A percentile compares a stretch with the other conserved stretches of the same genome.
Conservation (phyloP, 352 stramenopile genomes). For the Phytophthora pluvialis region DNA sequence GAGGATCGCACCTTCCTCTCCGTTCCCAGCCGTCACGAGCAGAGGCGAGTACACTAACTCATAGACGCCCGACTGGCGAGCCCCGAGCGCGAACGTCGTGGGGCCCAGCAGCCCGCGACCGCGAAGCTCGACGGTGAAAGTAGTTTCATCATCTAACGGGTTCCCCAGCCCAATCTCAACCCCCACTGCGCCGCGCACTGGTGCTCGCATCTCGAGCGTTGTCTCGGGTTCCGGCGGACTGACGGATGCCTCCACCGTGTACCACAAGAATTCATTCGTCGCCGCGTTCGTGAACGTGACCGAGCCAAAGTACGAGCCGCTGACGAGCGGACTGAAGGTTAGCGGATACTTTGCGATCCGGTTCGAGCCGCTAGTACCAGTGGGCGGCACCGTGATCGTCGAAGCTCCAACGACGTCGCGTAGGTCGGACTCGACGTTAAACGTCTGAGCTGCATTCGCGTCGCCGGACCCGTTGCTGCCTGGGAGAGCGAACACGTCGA, state of each 20-base stretch:
- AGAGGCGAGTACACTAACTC: conserved; percentile 94
- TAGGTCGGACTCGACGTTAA: conserved; percentile 93
- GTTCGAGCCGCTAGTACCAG: conserved; percentile 10
- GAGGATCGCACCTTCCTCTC: conserved; percentile 79
- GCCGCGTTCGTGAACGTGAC: conserved; percentile 91
- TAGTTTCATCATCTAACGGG: conserved; percentile 82
- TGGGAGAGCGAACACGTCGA: conserved; percentile 74
- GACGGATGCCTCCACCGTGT: conserved; percentile 92
- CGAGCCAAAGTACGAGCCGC: conserved; percentile 92
- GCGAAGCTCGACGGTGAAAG: conserved; percentile 87
- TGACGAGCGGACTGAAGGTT: conserved; percentile 88
- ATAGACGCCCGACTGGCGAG: conserved; percentile 81
- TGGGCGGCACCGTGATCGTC: conserved; percentile 48
- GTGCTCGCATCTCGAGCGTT: conserved; percentile 85
- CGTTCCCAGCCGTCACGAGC: conserved; percentile 43
- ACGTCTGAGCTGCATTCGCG: conserved; percentile 51
- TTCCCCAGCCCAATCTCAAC: conserved; percentile 93
- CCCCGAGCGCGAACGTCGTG: conserved; percentile 68
- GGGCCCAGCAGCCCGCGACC: conserved; percentile 89
- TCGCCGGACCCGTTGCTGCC: conserved; percentile 32
- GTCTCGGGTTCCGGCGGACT: conserved; percentile 73
- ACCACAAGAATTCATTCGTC: conserved; percentile 92
- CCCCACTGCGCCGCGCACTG: conserved; percentile 82
- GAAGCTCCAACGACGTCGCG: conserved; percentile 82
- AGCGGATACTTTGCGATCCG: conserved; percentile 73